Base-by-base conservation (phyloP, 495 filamentous ascomycete species). In the Hypoxylon fuscum region DNA sequence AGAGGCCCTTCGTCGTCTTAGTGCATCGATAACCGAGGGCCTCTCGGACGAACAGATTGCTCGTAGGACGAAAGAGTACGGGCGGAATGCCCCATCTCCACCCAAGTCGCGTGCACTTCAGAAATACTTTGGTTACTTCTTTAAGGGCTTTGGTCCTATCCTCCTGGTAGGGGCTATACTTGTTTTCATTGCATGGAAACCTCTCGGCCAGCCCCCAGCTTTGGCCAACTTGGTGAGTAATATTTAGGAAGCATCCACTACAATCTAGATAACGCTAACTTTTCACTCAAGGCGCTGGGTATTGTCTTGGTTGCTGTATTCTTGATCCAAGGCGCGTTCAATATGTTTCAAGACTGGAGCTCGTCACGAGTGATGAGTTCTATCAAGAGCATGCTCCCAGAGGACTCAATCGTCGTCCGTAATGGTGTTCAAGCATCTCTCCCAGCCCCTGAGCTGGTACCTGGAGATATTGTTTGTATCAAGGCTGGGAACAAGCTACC, bases 131-230 rank as follows among this genome's bases (percentile, higher is more conserved):
- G 80, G 81, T 17, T 91, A 92, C 68, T 82, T 90, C 68, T 91
- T 90, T 68, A 85, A 84, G 46, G 89, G 88, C 17, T 90, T 90
- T 62, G 86, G 88, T 2, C 78, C 83, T 2, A 79, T 91, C 22
- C 80, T 91, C 5, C 75, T 89, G 4, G 68, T 85, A 25, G 87
- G 86, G 11, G 74, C 79, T 20, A 80, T 90, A 21, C 77, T 92
- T 4, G 85, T 90, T 45, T 88, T 89, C 63, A 68, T 90, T 37
- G 79, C 84, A 5, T 91, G 87, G 87, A 87, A 85, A 41, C 88
- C 89, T 4, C 83, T 90, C 0, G 87, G 88, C 0, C 45, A 88
- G 9, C 89, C 88, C 1, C 89, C 89, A 1, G 73, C 84, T 0
- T 48, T 74, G 14, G 84, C 87, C 5, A 90, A 92, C 64, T 70